Evolutionary conservation across 306 rosid genomes (phyloP), one percentile per base, ranked within the genome.

Genomic region (Abrus pulchellus): DNA sequence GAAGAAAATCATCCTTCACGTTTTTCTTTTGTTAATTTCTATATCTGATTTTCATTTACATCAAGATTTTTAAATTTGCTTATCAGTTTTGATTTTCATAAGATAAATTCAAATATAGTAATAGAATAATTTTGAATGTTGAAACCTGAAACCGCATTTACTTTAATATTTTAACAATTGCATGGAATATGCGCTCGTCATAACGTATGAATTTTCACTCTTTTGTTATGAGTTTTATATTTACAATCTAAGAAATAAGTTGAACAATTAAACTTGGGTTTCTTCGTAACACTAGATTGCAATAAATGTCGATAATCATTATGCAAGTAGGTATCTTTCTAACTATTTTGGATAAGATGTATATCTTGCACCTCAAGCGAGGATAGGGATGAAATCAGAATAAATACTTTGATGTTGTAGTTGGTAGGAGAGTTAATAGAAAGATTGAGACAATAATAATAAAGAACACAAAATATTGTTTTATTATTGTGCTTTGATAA

Each of bases 371-470:
- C n/a, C 33, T 41, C 8, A 14, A 20, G 52, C 34, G 7, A 44
- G 20, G 72, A 67, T 67, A 67, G 34, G 72, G 72, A 43, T 43
- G 72, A 66, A 66, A 66, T 66, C 20, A 66, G 72, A 66, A 66
- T 66, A 43, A 66, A 66, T 53, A 66, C 54, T 66, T 43, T 9
- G 38, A 20, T 4, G 9, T 20, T 43, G 53, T 43, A 66, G 72
- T 66, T 66, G 72, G 72, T 27, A 66, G 36, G 54, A 66, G 54
- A 9, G 1, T 67, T 43, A 67, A 67, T 27, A 67, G 5, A 27
- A 33, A 41, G 72, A 67, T 43, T 67, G 72, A 14, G 38, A 67
- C 38, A 27, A 67, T 67, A 44, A 43, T 67, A 43, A 67, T 66
- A 67, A 43, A 20, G 36, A 43, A 43, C 1, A 3, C 2, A 43